Evolutionary conservation across 495 filamentous ascomycete species (phyloP).

Genomic region (Hypoxylon perforatum): DNA sequence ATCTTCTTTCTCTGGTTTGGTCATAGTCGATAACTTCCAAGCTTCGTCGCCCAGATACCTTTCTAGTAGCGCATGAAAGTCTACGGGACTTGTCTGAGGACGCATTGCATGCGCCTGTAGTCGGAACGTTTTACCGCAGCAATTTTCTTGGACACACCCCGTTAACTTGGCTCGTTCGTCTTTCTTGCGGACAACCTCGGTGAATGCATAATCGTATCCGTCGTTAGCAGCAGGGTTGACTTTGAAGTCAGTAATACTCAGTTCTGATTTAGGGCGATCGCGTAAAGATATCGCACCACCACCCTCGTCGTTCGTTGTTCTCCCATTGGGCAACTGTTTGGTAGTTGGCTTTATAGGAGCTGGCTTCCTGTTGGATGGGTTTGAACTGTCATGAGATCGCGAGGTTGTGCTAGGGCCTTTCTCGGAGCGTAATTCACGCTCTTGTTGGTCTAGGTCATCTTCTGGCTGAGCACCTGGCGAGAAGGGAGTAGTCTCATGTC

Average conservation of each 20-base stretch:
- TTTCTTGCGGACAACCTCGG: constrained; percentile 77
- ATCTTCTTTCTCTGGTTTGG: constrained; percentile 61
- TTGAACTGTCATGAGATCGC: neutral
- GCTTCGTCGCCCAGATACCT: constrained; percentile 73
- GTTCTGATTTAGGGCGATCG: constrained; percentile 60
- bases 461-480: neutral
- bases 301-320: constrained; percentile 32
- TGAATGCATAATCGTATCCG: constrained; percentile 78
- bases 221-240: constrained; percentile 80
- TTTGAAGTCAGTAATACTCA: constrained; percentile 79
- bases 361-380: neutral
- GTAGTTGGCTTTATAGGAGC: neutral
- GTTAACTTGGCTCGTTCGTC: constrained; percentile 78
- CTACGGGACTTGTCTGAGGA: constrained; percentile 42
- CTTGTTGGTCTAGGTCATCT: constrained; percentile 31
- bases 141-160: constrained; percentile 80
- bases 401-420: constrained; percentile 5
- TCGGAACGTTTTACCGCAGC: constrained; percentile 81
- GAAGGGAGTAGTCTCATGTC: constrained; percentile 18
- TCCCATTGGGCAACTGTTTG: constrained; percentile 21
- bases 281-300: constrained; percentile 53
- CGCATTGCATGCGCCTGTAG: constrained; percentile 66
- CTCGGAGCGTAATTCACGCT: constrained; percentile 29
- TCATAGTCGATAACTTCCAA: constrained; percentile 59
- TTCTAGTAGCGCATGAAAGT: constrained; percentile 69